Base-by-base conservation (phyloP, 2,329 filamentous ascomycete genomes). In the Exophiala bonariae region DNA sequence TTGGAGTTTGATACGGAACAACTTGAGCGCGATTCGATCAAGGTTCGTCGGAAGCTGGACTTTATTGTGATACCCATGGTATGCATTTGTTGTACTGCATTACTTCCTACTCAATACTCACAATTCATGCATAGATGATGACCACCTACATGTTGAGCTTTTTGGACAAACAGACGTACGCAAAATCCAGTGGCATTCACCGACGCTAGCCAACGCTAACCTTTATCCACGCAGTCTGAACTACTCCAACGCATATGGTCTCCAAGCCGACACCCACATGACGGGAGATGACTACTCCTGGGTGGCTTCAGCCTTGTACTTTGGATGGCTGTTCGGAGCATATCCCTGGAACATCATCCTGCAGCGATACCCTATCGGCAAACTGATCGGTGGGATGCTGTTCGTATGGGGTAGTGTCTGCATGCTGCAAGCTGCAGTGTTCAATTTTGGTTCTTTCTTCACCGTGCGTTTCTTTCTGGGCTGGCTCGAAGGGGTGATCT, bases 391-490 rank as follows among this genome's bases (percentile, higher is more conserved):
- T 3, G 46, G 56, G 2, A 71, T 73, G 63, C 57, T 69, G 5
- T 44, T 68, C 3, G 44, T 69, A 31, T 78, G 75, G 75, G 66
- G 65, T 17, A 55, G 62, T 0, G 54, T 73, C n/a, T 60, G 69
- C 20, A 61, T 66, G 45, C 61, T 65, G 8, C 67, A 70, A 44
- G 61, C 65, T n/a, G 67, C 63, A 2, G 66, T 65, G 0, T 65
- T 60, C 37, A 67, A 66, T 40, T 73, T 68, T 53, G 65, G 65
- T 1, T 67, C 69, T 8, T 64, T 77, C 4, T 59, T 78, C 2
- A 67, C 72, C 0, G 62, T 76, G 40, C 68, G 75, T 17, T 70
- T 78, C 35, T 62, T 75, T 2, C 66, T 76, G 60, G 73, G 73
- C 18, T 64, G 75, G 39, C 61, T 63, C 8, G 66, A 68, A 53